These are phyloP conservation scores for Raphanus sativus DNA, from an alignment of 345 rosid species.

Conservation along the genomic window DNA sequence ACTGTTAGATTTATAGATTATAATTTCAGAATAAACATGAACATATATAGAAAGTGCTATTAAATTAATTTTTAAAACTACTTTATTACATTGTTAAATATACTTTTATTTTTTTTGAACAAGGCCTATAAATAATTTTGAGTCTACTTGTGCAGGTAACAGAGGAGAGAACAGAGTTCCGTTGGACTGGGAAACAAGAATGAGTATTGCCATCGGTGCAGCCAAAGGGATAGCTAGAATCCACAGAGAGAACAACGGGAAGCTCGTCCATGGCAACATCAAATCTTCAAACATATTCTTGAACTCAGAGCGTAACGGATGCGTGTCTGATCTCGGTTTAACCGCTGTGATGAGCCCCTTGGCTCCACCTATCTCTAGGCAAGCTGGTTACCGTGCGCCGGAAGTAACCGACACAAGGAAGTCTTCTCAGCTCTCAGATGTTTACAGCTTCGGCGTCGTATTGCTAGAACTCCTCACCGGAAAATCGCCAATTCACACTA, in stretches of 20 bases:
- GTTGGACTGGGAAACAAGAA: constrained; percentile 81
- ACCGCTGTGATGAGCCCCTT: constrained; percentile 75
- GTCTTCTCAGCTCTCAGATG: constrained; percentile 83
- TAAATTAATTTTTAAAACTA: too few relatives aligned
- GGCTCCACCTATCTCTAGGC: constrained; percentile 76
- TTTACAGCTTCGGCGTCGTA: constrained; percentile 95
- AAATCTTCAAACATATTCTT: constrained; percentile 90
- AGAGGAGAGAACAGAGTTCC: constrained; percentile 67
- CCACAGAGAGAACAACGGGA: constrained; percentile 68
- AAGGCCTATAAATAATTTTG: too few relatives aligned
- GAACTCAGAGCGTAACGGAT: constrained; percentile 59
- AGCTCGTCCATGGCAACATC: constrained; percentile 85
- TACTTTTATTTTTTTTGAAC: too few relatives aligned
- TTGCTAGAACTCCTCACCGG: constrained; percentile 91
- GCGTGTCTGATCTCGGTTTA: constrained; percentile 84
- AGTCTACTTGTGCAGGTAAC: constrained; percentile 36
- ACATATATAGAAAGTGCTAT: neutral
- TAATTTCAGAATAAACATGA: neutral
- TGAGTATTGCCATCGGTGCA: constrained; percentile 81
- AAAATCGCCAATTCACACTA: constrained; percentile 82
- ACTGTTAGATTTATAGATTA: neutral
- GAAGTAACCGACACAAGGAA: constrained; percentile 92
- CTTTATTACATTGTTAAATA: neutral
- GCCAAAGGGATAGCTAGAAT: constrained; percentile 79
- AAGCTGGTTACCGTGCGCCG: constrained; percentile 93